These are phyloP conservation scores for Penicillium lagena DNA, from an alignment of 495 filamentous ascomycete genomes.

Conservation along the genomic window DNA sequence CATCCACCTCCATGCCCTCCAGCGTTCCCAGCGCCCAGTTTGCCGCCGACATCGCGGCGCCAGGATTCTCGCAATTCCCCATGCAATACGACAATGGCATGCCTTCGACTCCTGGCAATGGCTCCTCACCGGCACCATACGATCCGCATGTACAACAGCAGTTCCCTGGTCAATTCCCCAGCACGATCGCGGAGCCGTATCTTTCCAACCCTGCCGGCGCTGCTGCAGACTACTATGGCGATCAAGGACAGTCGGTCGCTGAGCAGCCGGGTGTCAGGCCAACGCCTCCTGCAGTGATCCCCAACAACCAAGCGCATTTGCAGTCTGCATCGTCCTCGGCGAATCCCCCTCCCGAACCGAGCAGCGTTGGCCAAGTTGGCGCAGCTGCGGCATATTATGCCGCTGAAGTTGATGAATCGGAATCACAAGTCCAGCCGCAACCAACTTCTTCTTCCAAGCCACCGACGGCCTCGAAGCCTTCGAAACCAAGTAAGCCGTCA, in stretches of 20 bases:
- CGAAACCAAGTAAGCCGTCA: conserved; percentile 14
- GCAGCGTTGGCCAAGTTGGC: conserved; percentile 41
- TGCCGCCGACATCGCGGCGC: conserved; percentile 29
- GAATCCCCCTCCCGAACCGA: conserved; percentile 47
- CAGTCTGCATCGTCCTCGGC: conserved; percentile 40
- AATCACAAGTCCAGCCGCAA: conserved; percentile 7
- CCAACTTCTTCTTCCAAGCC: conserved; percentile 16
- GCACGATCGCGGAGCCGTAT: conserved; percentile 37
- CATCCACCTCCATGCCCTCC: conserved; percentile 18
- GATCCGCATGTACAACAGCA: conserved; percentile 51
- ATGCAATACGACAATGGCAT: conserved; percentile 29
- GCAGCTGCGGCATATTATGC: conserved; percentile 46
- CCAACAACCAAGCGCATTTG: conserved; percentile 42
- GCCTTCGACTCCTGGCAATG: conserved; percentile 5
- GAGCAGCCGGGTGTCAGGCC: conserved; percentile 55
- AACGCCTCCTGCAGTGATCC: conserved; percentile 46
- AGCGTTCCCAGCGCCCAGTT: conserved; percentile 20
- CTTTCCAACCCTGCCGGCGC: conserved; percentile 46
- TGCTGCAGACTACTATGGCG: conserved; percentile 63
- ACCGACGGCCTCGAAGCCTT: conserved; percentile 15
- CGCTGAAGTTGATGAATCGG: conserved; percentile 12
- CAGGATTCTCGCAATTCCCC: conserved; percentile 41
- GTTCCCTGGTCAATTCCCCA: conserved; percentile 53
- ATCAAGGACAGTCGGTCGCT: conserved; percentile 57
- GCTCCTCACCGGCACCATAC: conserved; percentile 19